phyloP scores from a whole-genome alignment of 768 basidiomycete species.

The Phanerochaete sordida region DNA sequence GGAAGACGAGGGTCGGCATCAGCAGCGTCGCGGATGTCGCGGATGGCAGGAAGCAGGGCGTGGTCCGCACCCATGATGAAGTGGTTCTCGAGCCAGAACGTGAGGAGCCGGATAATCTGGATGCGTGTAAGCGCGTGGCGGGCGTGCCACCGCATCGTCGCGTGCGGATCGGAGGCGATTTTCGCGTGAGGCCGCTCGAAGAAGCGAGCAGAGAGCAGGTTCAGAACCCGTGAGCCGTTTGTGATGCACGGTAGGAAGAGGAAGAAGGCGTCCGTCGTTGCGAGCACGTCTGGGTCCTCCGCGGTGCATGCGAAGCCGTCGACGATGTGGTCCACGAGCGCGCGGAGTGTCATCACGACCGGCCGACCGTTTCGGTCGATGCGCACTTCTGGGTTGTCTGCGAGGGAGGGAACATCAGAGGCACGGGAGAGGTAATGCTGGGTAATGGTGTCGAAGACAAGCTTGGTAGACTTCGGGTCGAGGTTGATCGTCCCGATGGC shows the following conservation, averaged over 20 bases:
- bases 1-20: neutral
- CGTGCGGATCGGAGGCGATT: neutral
- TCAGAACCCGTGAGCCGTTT: neutral
- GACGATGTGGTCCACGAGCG: neutral
- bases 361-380: neutral
- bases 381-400: neutral
- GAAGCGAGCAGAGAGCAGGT: neutral
- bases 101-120: neutral
- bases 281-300: neutral
- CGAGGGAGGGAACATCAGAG: neutral
- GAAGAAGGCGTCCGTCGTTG: slow-evolving; percentile 1
- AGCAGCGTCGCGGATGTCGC: neutral
- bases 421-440: neutral
- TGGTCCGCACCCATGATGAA: neutral
- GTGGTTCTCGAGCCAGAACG: slow-evolving; percentile 4
- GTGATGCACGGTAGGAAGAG: neutral
- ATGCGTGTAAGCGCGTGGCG: neutral
- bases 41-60: neutral
- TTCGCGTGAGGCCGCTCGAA: neutral
- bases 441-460: neutral
- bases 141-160: neutral
- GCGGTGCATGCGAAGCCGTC: neutral
- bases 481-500: neutral
- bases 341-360: neutral
- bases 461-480: neutral